phyloP scores from a whole-genome alignment of 306 rosid genomes.

The cucumber (Cucumis sativus) region DNA sequence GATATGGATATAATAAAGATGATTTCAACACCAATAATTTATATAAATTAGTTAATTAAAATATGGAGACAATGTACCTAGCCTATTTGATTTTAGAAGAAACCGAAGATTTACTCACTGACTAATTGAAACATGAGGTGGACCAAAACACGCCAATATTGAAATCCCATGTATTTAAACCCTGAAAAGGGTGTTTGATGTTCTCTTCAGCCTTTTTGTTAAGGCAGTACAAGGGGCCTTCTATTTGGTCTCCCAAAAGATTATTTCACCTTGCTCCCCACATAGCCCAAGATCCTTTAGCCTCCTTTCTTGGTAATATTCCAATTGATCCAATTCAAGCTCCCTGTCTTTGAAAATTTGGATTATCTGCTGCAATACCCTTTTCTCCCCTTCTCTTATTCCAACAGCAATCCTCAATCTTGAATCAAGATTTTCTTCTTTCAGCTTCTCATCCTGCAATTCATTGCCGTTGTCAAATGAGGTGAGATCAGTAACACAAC shows the following conservation, averaged over 20 bases:
- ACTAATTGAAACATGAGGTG: no score
- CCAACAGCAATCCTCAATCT: slow-evolving; percentile 78
- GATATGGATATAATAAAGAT: no score
- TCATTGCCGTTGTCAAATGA: slow-evolving; percentile 4
- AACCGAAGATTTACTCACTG: no score
- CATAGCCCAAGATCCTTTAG: slow-evolving; percentile 96
- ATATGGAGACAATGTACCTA: no score
- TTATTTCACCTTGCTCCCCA: slow-evolving; percentile 74
- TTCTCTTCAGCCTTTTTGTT: neutral
- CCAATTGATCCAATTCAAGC: slow-evolving; percentile 41
- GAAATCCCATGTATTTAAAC: no score
- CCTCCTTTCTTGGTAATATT: slow-evolving; percentile 87
- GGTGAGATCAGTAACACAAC: neutral
- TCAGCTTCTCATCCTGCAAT: slow-evolving; percentile 65
- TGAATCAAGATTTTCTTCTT: slow-evolving; percentile 38
- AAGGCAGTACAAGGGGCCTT: neutral
- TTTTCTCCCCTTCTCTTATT: slow-evolving; percentile 78
- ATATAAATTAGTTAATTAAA: no score
- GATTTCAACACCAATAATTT: no score
- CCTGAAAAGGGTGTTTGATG: no score
- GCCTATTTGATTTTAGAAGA: no score
- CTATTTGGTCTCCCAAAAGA: slow-evolving; percentile 51
- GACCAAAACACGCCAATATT: no score
- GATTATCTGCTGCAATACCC: slow-evolving; percentile 64
- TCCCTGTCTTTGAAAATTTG: slow-evolving; percentile 59